Base-by-base conservation (phyloP, 148 eudicot genomes). In the Rhododendron kiyosumense region DNA sequence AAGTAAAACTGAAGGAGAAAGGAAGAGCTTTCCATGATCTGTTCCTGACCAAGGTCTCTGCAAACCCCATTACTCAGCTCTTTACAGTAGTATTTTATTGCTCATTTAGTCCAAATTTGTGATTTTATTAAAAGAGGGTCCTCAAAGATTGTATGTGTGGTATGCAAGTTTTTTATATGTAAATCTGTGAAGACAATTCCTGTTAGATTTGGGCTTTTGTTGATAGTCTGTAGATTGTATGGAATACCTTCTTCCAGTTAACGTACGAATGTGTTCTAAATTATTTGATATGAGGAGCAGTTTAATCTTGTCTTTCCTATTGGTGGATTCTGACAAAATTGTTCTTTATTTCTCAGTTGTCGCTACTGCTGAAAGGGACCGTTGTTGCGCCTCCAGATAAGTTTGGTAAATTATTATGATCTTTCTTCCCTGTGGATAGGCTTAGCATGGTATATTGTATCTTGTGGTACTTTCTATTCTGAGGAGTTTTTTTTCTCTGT, bases 321-420 rank as follows among this genome's bases (percentile, higher is more conserved):
- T 13, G 26, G 38, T 65, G 74, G 34, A 22, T 77, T 77, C 83
- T 86, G 78, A 73, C 82, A 65, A 41, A 61, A 49, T 69, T 84
- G 57, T 78, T 22, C 24, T 49, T 83, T 84, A 17, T 85, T 89
- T 15, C 84, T 81, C 93, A 96, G 99, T 86, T 96, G 87, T 96
- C 99, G 20, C 87, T 95, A 88, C 91, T 96, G 82, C 88, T 96
- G 92, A 96, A 94, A 92, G 99, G 99, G 88, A 92, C 99, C 14
- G 94, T 96, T 77, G 92, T 96, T 88, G 99, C 99, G 59, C 99
- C 99, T n/a, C 99, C 99, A 52, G 98, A 96, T 91, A 96, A 94
- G 89, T 96, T 94, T 85, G 99, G 99, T 96, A 91, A 91, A 84
- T 85, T 15, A 63, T 90, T 78, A 57, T 38, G 69, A 32, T 77